Evolutionary conservation across 192 early-diverging fungal species (phyloP).

Genomic region (Linnemannia zychae): DNA sequence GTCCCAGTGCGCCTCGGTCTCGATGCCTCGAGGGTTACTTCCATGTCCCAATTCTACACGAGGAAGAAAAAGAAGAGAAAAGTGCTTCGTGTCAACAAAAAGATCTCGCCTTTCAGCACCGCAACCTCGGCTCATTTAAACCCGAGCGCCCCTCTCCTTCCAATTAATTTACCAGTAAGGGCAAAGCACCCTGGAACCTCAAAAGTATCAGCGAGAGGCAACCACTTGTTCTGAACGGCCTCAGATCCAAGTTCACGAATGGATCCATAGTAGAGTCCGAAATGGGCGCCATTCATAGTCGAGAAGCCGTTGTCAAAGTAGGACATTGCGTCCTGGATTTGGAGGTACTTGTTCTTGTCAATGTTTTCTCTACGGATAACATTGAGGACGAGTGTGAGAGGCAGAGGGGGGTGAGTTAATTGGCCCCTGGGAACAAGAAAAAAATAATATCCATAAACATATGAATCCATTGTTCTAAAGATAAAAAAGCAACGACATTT

Average conservation of each 20-base stretch:
- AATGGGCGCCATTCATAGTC: constrained; percentile 20
- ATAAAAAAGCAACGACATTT: not conserved
- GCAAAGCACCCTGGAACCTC: constrained; percentile 26
- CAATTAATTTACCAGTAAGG: constrained; percentile 7
- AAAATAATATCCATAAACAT: too few relatives aligned
- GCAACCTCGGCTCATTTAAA: not conserved
- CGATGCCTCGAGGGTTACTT: constrained; percentile 25
- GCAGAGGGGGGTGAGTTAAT: not conserved
- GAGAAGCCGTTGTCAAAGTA: constrained; percentile 19
- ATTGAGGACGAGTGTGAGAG: not conserved
- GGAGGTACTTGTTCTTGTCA: not conserved
- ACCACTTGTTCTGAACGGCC: constrained; percentile 15
- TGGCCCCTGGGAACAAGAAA: not conserved
- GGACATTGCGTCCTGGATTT: constrained; percentile 15
- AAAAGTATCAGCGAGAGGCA: constrained; percentile 25
- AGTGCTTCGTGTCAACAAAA: not conserved
- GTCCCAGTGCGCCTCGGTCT: constrained; percentile 28
- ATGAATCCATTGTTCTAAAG: too few relatives aligned
- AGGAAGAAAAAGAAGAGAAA: not conserved
- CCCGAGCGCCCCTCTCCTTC: not conserved
- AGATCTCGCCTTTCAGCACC: not conserved
- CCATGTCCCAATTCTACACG: constrained; percentile 17
- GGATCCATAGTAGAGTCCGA: constrained; percentile 19
- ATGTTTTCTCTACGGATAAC: not conserved
- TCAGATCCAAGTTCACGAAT: constrained; percentile 29